Evolutionary conservation across 2,329 filamentous ascomycete species (phyloP), one percentile per base, ranked within the genome.

Genomic region (Sphaerostilbella broomeana): DNA sequence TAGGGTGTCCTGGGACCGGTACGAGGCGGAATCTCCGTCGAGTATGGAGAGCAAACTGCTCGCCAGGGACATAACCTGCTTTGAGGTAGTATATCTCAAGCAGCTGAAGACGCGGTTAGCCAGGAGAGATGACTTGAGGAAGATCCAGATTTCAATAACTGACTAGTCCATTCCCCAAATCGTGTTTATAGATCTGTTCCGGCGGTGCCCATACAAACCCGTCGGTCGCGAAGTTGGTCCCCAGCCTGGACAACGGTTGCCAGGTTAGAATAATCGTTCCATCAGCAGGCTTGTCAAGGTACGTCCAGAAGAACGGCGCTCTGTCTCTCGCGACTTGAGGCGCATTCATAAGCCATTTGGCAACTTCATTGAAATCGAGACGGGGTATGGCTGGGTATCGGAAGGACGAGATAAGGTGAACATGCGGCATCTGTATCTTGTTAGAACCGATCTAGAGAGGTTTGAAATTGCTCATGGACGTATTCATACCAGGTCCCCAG

Each of bases 221-320:
- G 67, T 98, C 90, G 24, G 84, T 94, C 7, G 90, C 81, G 57
- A 89, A 94, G 52, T 80, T 82, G 2, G 75, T 79, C 4, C 77
- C 78, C 40, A 85, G 63, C 42, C 81, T 76, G 52, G 81, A 74
- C 37, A 84, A 69, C 2, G 90, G 84, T 60, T 95, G 88, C 90
- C 90, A 97, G 37, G 84, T 84, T 47, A 97, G 71, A 57, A 92
- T 77, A 30, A 95, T 75, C 7, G 81, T 83, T 40, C 88, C 88
- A 62, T 94, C 86, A 37, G 73, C 73, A 9, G 90, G 90, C 38
- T 79, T 76, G 52, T 92, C 80, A 41, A 97, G 77, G 60, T 90
- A 95, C 31, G 84, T 89, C 90, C 90, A 98, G 64, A 83, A 86
- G 73, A 98, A 89, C 3, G 90, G 79, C 34, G 88, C 82, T 48